Evolutionary conservation across 768 basidiomycete species (phyloP), one percentile per base, ranked within the genome.

Genomic region (Mycena venus): DNA sequence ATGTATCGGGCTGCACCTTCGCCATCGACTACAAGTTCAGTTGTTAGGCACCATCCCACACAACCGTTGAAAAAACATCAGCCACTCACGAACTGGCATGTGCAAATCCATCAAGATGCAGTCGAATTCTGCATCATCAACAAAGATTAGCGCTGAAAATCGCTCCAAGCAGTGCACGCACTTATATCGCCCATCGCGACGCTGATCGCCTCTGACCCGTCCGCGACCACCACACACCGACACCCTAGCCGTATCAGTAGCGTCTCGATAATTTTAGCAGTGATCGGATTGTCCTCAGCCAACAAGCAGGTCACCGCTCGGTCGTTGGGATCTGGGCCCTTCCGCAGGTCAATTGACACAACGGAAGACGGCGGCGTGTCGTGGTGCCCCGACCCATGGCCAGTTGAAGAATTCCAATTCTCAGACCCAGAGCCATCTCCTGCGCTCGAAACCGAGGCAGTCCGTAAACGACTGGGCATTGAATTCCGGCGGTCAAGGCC

Each of bases 161-260:
- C 44, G n/a, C n/a, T n/a, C n/a, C n/a, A n/a, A 49, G 49, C 23
- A 51, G 8, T 21, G 1, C 49, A 91, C 96, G 85, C 81, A 98
- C 97, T 96, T 85, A 99, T 98, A 80, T 97, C 96, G 56, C 96
- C 96, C 91, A 98, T 97, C 3, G 97, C 97, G 61, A 99, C 96
- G 76, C 97, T 96, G 79, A 99, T 94, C 25, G 98, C 98, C 83
- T 98, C 96, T 6, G 97, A 96, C 10, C 98, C 98, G 84, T 99
- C 97, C 51, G 96, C 91, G 21, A 99, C 98, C 11, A 99, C 95
- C 12, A 99, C 94, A 82, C 96, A 96, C 21, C 97, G 94, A 83
- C 98, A 99, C 1, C 98, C 98, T 73, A 99, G 90, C 40, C 97
- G 93, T 73, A 96, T 94, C 58, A 99, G 90, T 55, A 99, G 84